These are phyloP conservation scores for Suillus plorans DNA, from an alignment of 768 basidiomycete genomes.

Conservation along the genomic window DNA sequence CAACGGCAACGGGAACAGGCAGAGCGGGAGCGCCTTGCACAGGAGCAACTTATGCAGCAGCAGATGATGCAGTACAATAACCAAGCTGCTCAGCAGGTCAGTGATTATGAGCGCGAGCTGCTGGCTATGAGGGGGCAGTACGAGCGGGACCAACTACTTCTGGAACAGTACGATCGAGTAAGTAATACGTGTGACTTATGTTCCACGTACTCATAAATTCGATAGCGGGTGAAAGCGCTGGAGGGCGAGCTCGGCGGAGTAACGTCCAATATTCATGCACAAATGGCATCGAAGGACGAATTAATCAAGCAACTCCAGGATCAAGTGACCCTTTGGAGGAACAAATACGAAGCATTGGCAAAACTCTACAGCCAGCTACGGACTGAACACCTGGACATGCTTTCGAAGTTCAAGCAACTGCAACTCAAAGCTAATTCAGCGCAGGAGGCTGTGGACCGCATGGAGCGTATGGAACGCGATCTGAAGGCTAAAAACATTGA, in stretches of 20 bases:
- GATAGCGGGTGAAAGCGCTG: slow-evolving; percentile 90
- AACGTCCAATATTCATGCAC: slow-evolving; percentile 74
- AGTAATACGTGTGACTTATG: slow-evolving; percentile 5
- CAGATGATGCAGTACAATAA: slow-evolving; percentile 81
- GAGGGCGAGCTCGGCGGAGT: slow-evolving; percentile 85
- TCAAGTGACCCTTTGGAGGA: slow-evolving; percentile 95
- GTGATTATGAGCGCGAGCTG: slow-evolving; percentile 87
- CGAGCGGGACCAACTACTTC: slow-evolving; percentile 94
- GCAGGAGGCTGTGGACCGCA: slow-evolving; percentile 95
- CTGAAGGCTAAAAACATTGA: slow-evolving; percentile 98
- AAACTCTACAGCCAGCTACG: slow-evolving; percentile 98
- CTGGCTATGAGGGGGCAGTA: slow-evolving; percentile 95
- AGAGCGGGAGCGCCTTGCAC: slow-evolving; percentile 83
- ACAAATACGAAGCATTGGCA: slow-evolving; percentile 97
- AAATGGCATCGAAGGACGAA: slow-evolving; percentile 91
- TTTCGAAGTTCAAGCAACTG: slow-evolving; percentile 95
- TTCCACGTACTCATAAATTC: slow-evolving; percentile 10
- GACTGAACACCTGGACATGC: slow-evolving; percentile 95
- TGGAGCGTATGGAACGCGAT: slow-evolving; percentile 99
- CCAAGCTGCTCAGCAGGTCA: slow-evolving; percentile 70
- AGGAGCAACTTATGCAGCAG: slow-evolving; percentile 83
- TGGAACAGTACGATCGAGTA: slow-evolving; percentile 97
- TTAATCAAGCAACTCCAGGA: slow-evolving; percentile 94
- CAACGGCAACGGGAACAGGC: slow-evolving; percentile 84
- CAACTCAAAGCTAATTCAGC: slow-evolving; percentile 98